Evolutionary conservation across 2,329 filamentous ascomycete genomes (phyloP), one percentile per base, ranked within the genome.

Genomic region (Sclerotinia glacialis): DNA sequence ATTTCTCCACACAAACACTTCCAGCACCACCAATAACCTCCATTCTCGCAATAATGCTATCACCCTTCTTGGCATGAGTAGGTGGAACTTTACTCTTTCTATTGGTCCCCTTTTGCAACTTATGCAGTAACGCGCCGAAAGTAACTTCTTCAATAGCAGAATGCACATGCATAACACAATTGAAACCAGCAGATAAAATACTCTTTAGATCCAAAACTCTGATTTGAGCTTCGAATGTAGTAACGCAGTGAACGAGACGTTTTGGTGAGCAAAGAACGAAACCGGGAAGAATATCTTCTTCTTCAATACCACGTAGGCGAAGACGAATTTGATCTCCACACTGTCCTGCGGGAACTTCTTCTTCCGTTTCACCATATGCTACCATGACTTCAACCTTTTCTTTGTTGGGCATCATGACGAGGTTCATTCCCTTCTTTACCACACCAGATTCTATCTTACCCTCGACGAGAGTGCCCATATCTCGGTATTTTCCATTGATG

Each of bases 101-200:
- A 74, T 88, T 88, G 5, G 95, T 99, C 63, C 93, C 94, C 80
- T 97, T 97, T 79, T 99, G 93, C 55, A 98, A 83, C 80, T 94
- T 97, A 82, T 99, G 95, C 72, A 99, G 81, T 63, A 99, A 84
- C 5, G 89, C 86, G 0, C 88, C 85, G 76, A 99, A 96, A 0
- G 94, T 97, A 67, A 99, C 92, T 79, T 99, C 95, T 82, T 99
- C 95, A 69, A 97, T 96, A 28, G 95, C 95, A 5, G 94, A 93
- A 80, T 99, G 95, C 28, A 99, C 92, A 81, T 99, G 95, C 72
- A 99, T 83, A 50, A 99, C 96, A 76, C 95, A 99, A 82, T 97
- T 97, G 83, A 97, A 99, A 63, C 95, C 95, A 26, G 94, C 92
- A 11, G 90, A 91, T 49, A 99, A 84, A 76, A 99, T 99, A 74